Base-by-base conservation (phyloP, 805 yeast genomes). In the Komagataella ulmi region DNA sequence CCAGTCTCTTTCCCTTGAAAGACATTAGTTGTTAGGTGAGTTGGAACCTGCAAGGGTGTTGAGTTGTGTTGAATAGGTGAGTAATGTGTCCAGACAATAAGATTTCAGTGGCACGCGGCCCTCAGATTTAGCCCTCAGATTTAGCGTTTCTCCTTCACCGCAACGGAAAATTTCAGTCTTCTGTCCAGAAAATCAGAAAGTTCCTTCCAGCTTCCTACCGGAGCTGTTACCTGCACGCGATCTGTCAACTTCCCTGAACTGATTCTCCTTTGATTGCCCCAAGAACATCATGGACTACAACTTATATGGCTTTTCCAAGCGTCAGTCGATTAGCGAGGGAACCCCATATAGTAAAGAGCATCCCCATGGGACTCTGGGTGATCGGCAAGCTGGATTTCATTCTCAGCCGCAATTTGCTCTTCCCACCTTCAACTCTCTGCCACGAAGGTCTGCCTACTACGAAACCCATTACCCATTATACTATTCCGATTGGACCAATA, bases 391-490 rank as follows among this genome's bases (percentile, higher is more conserved):
- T 47, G 56, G 17, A 43, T 49, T 18, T 58, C 53, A 45, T 53
- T 57, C 3, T 57, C 55, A 30, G 51, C 61, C 21, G 67, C 70
- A 12, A 56, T 60, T 0, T 57, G 47, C 14, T 45, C 47, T 19
- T 18, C 47, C 47, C 14, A 18, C 12, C 23, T 45, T 19, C 23
- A 10, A 45, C 23, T 45, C 23, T 30, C 49, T 3, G 19, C 48
- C 18, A 44, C 57, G 36, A 45, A 44, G 67, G 44, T 68, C 65
- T 2, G 77, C 80, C 1, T 66, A 67, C 53, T 77, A 69, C 54
- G 78, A 75, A 51, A 62, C 77, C 0, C 67, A 71, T 50, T 73
- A 71, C 65, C 82, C 82, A 1, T 60, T 80, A 10, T 77, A 69
- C 53, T 69, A 73, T 5, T 64, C 73, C 36, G 83, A 77, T 54